phyloP scores from a whole-genome alignment of 495 filamentous ascomycete genomes.

The Pyronema domesticum region DNA sequence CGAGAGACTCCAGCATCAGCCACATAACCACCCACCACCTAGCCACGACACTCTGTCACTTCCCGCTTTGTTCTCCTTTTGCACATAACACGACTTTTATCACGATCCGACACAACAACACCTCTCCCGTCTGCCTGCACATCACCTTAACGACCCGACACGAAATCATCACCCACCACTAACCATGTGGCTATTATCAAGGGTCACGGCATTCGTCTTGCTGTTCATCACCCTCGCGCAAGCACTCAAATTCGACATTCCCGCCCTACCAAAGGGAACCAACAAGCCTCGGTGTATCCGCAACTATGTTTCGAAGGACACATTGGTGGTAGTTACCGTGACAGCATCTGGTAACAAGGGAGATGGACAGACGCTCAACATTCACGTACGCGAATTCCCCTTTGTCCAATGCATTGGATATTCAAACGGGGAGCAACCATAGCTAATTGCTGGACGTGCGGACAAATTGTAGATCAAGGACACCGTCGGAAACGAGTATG shows the following conservation, averaged over 20 bases:
- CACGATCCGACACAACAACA: background rate
- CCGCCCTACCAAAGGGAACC: slow-evolving; percentile 44
- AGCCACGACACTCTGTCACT: background rate
- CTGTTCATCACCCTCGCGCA: slow-evolving; percentile 43
- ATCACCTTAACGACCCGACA: background rate
- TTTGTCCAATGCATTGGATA: background rate
- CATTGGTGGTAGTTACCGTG: slow-evolving; percentile 94
- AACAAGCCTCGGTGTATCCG: slow-evolving; percentile 71
- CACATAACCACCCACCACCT: background rate
- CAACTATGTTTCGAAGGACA: slow-evolving; percentile 87
- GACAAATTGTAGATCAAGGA: slow-evolving; percentile 59
- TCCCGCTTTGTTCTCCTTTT: background rate
- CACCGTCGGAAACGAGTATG: slow-evolving; percentile 87
- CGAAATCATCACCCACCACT: background rate
- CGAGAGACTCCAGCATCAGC: background rate
- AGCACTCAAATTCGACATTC: slow-evolving; percentile 80
- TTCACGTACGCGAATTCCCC: slow-evolving; percentile 55
- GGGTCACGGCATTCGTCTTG: slow-evolving; percentile 7
- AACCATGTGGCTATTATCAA: slow-evolving; percentile 2
- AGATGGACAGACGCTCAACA: slow-evolving; percentile 85
- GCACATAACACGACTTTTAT: background rate
- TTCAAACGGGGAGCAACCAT: background rate
- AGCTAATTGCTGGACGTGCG: background rate
- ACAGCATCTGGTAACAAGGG: slow-evolving; percentile 69
- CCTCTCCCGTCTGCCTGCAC: background rate